These are phyloP conservation scores for Colletotrichum lentis DNA, from an alignment of 2,329 filamentous ascomycete genomes.

Conservation along the genomic window DNA sequence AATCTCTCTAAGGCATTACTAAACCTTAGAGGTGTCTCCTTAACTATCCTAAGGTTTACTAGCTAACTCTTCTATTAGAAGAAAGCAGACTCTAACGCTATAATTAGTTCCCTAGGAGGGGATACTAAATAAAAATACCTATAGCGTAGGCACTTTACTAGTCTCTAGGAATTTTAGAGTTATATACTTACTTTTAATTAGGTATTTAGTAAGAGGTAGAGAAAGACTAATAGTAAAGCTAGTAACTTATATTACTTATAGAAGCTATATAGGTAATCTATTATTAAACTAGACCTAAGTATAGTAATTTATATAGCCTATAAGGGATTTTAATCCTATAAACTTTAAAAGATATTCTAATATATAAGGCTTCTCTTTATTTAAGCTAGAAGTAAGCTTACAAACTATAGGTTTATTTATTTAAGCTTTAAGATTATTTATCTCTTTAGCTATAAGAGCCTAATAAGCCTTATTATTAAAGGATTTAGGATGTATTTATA, in stretches of 20 bases:
- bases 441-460: no score
- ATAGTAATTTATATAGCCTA: constrained; percentile 1
- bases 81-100: constrained; percentile 42
- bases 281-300: constrained; percentile 42
- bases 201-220: constrained; percentile 40
- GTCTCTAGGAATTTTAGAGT: constrained; percentile 46
- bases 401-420: no score
- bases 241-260: constrained; percentile 41
- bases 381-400: no score
- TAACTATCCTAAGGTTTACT: constrained; percentile 40
- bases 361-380: no score
- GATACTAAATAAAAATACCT: constrained; percentile 42
- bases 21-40: constrained; percentile 40
- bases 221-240: constrained; percentile 39
- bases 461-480: no score
- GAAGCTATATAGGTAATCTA: constrained; percentile 40
- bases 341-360: no score
- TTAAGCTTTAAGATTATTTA: no score
- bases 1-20: constrained; percentile 43
- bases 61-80: constrained; percentile 43
- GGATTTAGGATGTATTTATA: no score
- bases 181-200: constrained; percentile 45
- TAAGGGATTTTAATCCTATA: no score
- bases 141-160: constrained; percentile 42
- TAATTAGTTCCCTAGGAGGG: constrained; percentile 37